Evolutionary conservation across 768 basidiomycete species (phyloP).

Genomic region (Phlebiopsis flavidoalba): DNA sequence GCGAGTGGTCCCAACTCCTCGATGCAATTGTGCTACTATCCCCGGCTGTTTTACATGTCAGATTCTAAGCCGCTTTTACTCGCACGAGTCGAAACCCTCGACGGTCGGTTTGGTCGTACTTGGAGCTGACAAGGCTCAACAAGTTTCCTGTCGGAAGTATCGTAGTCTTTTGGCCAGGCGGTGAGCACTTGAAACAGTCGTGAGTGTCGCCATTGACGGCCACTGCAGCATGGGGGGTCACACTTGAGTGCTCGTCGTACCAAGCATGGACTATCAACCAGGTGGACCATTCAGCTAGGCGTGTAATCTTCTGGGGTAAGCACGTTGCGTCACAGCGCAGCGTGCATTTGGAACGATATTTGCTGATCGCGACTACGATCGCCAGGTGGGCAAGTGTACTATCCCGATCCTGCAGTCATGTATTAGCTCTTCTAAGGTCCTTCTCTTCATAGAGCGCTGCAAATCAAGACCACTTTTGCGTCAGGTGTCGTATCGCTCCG

Average conservation of each 20-base stretch:
- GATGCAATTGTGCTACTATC: no score
- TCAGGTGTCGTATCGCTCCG: conserved; percentile 26
- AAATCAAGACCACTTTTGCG: conserved; percentile 28
- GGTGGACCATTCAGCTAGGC: background rate
- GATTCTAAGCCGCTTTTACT: background rate
- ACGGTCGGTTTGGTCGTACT: background rate
- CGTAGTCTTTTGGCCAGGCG: conserved; percentile 18
- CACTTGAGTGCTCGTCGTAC: conserved; percentile 13
- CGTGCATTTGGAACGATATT: conserved; percentile 20
- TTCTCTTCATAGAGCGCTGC: conserved; percentile 24
- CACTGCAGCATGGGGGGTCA: conserved; percentile 13
- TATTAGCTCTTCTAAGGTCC: background rate
- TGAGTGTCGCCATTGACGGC: background rate
- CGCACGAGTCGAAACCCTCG: background rate
- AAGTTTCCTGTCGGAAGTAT: conserved; percentile 14
- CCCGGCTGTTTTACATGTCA: background rate
- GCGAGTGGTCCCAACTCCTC: no score
- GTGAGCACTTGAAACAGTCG: background rate
- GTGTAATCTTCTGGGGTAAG: conserved; percentile 12
- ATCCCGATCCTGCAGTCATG: background rate
- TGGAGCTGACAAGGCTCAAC: conserved; percentile 16
- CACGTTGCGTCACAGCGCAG: conserved; percentile 15
- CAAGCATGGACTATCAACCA: conserved; percentile 1
- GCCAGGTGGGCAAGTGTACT: conserved; percentile 28
- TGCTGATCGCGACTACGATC: conserved; percentile 26